These are phyloP conservation scores for Postia placenta DNA, from an alignment of 768 basidiomycete genomes.

Conservation along the genomic window DNA sequence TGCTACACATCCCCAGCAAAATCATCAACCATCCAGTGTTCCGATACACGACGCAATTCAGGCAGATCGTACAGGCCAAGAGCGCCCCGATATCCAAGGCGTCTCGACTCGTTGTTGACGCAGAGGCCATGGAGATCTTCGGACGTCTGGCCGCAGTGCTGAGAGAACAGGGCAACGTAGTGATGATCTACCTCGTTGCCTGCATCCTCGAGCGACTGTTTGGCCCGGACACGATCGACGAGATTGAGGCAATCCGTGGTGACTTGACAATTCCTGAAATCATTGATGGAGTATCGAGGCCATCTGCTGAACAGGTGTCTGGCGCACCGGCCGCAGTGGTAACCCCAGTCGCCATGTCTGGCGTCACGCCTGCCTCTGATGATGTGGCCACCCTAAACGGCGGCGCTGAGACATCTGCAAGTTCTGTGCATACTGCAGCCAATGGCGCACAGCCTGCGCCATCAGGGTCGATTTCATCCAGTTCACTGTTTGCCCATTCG, in stretches of 20 bases:
- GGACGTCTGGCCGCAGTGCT: slow-evolving; percentile 55
- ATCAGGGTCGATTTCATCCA: background rate
- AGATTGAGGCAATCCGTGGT: slow-evolving; percentile 61
- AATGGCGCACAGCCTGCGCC: background rate
- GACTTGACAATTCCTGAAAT: slow-evolving; percentile 53
- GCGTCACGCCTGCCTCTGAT: background rate
- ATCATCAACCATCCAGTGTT: slow-evolving; percentile 73
- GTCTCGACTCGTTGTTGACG: slow-evolving; percentile 58
- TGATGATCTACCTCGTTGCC: slow-evolving; percentile 84
- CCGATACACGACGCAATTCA: slow-evolving; percentile 76
- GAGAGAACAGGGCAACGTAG: slow-evolving; percentile 53
- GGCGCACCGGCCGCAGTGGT: background rate
- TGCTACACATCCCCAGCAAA: slow-evolving; percentile 61
- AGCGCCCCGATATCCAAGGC: slow-evolving; percentile 70
- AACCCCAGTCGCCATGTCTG: background rate
- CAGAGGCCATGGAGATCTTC: slow-evolving; percentile 63
- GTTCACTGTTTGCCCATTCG: background rate
- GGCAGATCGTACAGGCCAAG: slow-evolving; percentile 71
- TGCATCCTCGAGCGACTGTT: slow-evolving; percentile 88
- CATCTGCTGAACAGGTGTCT: slow-evolving; percentile 19
- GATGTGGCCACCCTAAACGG: background rate
- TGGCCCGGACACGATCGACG: slow-evolving; percentile 71
- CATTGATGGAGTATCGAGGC: slow-evolving; percentile 53
- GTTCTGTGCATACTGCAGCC: too few relatives aligned
- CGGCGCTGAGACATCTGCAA: too few relatives aligned